Base-by-base conservation (phyloP, 306 rosid species). In the Pterocarpus santalinus region DNA sequence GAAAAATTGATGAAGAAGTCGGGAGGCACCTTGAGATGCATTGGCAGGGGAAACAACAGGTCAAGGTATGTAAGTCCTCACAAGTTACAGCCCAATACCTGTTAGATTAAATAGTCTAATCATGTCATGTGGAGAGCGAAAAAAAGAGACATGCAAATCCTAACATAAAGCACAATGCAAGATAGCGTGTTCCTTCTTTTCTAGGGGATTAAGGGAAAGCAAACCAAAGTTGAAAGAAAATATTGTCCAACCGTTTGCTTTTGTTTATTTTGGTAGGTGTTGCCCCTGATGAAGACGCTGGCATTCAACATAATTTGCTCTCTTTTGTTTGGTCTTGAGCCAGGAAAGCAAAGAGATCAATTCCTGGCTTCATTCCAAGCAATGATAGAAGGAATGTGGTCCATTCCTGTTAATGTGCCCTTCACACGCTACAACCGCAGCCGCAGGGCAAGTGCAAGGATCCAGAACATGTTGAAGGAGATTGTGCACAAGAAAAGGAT, bases 241-340 rank as follows among this genome's bases (percentile, higher is more conserved):
- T 41, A 12, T 35, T 1, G 33, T 74, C 38, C 13, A 43, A 7
- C 14, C 34, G 1, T 68, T 36, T 56, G 33, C 12, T 43, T 65
- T 60, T 72, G 36, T 60, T 39, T 44, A 51, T 47, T 17, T 17
- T 81, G 72, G 35, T 17, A 91, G 97, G 97, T 91, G 33, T 66
- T 90, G 35, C 97, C 97, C 12, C 76, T 91, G 74, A 87, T 87
- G 94, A 92, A 91, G 90, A 88, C 38, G 15, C 97, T 94, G 15
- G 86, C 98, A 1, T 94, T 94, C 88, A 84, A 92, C 87, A 82
- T 94, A 70, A 91, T 88, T 43, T 83, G 91, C 65, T 85, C 91
- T 34, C 86, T 94, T 41, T 83, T 94, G 22, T 92, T 94, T 52
- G 93, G 94, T 17, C 73, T 94, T 34, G 91, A 90, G 82, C 15